A percentile compares a stretch with the other conserved stretches of the same genome.
These are phyloP conservation scores for Xylaria acuta DNA, from an alignment of 495 filamentous ascomycete genomes.

Conservation along the genomic window DNA sequence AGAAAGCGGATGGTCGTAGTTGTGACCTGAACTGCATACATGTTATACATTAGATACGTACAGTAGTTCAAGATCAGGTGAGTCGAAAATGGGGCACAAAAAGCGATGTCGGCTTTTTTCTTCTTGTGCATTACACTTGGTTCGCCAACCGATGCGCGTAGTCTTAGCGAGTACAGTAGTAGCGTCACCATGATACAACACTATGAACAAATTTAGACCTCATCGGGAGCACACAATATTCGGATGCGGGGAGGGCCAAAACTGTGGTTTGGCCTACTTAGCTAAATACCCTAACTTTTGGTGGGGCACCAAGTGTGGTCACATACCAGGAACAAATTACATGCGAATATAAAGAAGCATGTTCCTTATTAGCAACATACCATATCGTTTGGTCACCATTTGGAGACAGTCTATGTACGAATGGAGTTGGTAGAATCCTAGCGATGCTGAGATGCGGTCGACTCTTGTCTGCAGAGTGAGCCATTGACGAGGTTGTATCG, in stretches of 20 bases:
- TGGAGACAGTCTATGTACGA: neutral
- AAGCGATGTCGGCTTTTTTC: constrained; percentile 23
- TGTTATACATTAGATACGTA: constrained; percentile 18
- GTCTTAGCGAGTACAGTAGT: constrained; percentile 17
- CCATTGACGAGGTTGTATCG: neutral
- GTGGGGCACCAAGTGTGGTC: neutral
- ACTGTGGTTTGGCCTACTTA: neutral
- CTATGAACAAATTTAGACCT: constrained; percentile 3
- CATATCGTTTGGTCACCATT: neutral
- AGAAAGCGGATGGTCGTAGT: constrained; percentile 4
- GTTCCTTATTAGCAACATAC: neutral
- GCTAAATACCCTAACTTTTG: constrained; percentile 8
- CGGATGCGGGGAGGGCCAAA: constrained; percentile 17
- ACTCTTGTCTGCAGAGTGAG: neutral
- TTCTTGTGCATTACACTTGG: constrained; percentile 3
- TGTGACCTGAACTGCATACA: constrained; percentile 13
- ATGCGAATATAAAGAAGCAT: neutral
- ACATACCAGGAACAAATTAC: neutral
- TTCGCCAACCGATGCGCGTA: constrained; percentile 5
- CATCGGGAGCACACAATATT: constrained; percentile 15
- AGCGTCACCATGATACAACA: constrained; percentile 21
- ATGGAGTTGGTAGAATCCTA: neutral
- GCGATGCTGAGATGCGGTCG: neutral
- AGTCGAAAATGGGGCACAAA: constrained; percentile 12
- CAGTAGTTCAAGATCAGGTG: constrained; percentile 21